phyloP scores from a whole-genome alignment of 2,329 filamentous ascomycete genomes.

The Apiospora hydei region DNA sequence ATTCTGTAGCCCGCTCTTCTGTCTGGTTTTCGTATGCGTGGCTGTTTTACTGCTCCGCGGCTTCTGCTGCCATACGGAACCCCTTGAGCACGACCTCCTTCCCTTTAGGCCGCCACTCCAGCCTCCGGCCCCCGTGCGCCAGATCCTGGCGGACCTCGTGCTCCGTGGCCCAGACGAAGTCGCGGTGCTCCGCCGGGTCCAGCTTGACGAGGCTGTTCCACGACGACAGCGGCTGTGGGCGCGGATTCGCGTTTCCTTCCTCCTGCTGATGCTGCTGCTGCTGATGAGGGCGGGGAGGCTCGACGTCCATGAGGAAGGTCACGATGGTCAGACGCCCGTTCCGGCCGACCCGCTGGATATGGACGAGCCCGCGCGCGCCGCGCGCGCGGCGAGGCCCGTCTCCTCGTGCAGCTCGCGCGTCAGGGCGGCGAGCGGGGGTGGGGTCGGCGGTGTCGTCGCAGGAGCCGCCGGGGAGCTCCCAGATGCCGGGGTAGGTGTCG shows the following conservation, averaged over 20 bases:
- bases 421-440: not conserved
- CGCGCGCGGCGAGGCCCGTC: not conserved
- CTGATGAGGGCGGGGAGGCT: not conserved
- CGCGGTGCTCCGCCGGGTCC: conserved; percentile 5
- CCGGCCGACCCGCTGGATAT: not conserved
- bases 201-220: not conserved
- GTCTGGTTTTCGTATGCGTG: not conserved
- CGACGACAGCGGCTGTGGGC: not conserved
- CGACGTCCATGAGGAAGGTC: not conserved
- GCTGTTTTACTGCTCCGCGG: not conserved
- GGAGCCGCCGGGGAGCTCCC: not conserved
- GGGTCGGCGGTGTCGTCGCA: not conserved
- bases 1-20: not conserved
- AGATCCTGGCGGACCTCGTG: not conserved
- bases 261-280: not conserved
- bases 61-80: not conserved
- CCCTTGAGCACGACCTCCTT: not conserved
- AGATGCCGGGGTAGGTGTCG: not conserved
- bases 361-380: not conserved
- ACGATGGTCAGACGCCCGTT: not conserved
- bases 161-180: conserved; percentile 1
- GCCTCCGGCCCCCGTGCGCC: not conserved
- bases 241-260: not conserved
- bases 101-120: not conserved
- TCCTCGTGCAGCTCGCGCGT: conserved; percentile 1